Evolutionary conservation across 352 stramenopile species (phyloP).

Genomic region (Phytophthora ramorum): DNA sequence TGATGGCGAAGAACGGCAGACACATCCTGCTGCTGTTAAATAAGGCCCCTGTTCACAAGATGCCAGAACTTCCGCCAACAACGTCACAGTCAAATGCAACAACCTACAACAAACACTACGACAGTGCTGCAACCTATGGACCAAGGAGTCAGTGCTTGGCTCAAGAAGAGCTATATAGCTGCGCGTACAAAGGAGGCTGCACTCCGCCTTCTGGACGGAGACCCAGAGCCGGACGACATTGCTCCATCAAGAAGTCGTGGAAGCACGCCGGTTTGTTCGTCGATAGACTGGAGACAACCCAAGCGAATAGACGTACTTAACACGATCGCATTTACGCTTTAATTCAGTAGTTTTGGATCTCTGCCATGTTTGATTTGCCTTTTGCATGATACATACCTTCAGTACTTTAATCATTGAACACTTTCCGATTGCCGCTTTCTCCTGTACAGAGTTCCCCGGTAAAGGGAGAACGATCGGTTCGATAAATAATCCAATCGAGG

Average conservation of each 20-base stretch:
- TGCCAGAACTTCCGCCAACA: neutral
- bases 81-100: too few species aligned
- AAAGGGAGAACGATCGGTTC: too few species aligned
- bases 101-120: neutral
- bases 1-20: too few species aligned
- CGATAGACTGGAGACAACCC: neutral
- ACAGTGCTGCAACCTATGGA: neutral
- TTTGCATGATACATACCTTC: constrained; percentile 6
- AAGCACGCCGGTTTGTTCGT: neutral
- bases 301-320: neutral
- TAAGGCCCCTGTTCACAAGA: neutral
- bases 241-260: constrained; percentile 8
- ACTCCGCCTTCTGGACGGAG: constrained; percentile 1
- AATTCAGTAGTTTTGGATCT: constrained; percentile 7
- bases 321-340: neutral
- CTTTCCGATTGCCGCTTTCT: too few species aligned
- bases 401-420: too few species aligned
- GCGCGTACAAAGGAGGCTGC: neutral
- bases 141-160: constrained; percentile 4
- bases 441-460: too few species aligned
- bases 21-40: neutral
- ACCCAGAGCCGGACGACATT: constrained; percentile 10
- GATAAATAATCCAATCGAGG: too few species aligned
- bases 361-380: constrained; percentile 9
- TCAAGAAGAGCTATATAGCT: neutral